phyloP scores from a whole-genome alignment of 1,284 basidiomycete species.

The Trichosporon ovoides region DNA sequence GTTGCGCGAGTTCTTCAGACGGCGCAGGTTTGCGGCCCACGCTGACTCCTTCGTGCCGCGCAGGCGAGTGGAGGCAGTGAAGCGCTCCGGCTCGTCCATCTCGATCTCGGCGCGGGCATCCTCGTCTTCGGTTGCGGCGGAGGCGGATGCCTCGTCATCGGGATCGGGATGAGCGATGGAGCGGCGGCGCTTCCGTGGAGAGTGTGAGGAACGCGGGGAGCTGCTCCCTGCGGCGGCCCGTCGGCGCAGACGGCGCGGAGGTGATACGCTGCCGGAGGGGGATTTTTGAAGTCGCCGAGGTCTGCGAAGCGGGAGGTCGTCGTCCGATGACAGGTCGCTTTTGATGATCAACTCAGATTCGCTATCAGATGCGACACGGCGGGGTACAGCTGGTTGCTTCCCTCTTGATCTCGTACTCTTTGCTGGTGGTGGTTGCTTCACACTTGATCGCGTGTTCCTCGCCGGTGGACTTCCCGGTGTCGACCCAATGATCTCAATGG shows the following conservation, averaged over 20 bases:
- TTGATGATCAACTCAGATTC: too few relatives aligned
- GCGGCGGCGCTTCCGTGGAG: not conserved
- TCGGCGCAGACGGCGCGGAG: too few relatives aligned
- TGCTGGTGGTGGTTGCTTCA: too few relatives aligned
- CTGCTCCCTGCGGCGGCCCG: too few relatives aligned
- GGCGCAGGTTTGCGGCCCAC: constrained; percentile 25
- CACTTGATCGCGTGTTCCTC: not conserved
- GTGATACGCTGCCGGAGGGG: too few relatives aligned
- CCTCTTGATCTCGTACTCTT: too few relatives aligned
- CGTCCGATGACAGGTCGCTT: too few relatives aligned
- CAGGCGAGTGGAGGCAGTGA: constrained; percentile 53
- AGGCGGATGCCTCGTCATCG: not conserved
- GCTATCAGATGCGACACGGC: too few relatives aligned
- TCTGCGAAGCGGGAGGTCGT: too few relatives aligned
- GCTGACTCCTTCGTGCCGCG: constrained; percentile 22
- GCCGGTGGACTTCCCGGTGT: not conserved
- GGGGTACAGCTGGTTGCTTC: too few relatives aligned
- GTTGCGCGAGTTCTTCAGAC: constrained; percentile 28
- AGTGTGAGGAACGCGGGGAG: too few relatives aligned
- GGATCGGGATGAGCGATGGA: not conserved
- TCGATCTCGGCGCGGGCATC: constrained; percentile 57
- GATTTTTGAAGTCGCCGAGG: too few relatives aligned
- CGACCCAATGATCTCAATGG: not conserved
- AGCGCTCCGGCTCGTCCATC: constrained; percentile 38
- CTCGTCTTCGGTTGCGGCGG: constrained; percentile 46